These are phyloP conservation scores for Globisporangium alternatum DNA, from an alignment of 352 stramenopile species.

Conservation along the genomic window DNA sequence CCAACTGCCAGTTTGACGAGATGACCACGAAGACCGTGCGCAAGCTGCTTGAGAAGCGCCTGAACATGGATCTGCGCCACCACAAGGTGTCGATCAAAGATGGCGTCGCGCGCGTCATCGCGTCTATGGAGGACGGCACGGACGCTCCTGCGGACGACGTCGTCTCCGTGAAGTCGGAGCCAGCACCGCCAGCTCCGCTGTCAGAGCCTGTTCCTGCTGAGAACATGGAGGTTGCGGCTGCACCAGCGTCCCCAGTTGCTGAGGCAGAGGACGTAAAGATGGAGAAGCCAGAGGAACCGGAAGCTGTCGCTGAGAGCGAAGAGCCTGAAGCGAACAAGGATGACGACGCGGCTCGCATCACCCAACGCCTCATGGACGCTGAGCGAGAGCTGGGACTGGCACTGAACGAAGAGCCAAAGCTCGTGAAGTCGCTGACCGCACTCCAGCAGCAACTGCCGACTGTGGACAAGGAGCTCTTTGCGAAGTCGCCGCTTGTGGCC, in stretches of 20 bases:
- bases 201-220: neutral
- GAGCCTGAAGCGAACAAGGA: constrained; percentile 11
- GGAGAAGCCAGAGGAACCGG: neutral
- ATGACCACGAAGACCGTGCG: constrained; percentile 83
- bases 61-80: constrained; percentile 68
- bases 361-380: constrained; percentile 23
- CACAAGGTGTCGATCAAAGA: constrained; percentile 78
- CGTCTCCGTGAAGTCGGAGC: constrained; percentile 11
- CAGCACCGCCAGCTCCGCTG: neutral
- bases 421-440: constrained; percentile 31
- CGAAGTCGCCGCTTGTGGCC: constrained; percentile 27
- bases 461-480: constrained; percentile 34
- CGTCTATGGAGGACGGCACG: constrained; percentile 63
- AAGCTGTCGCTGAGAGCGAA: constrained; percentile 9
- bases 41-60: constrained; percentile 65
- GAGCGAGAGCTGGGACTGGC: constrained; percentile 37
- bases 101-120: constrained; percentile 71
- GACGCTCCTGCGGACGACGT: constrained; percentile 14
- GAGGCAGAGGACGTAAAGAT: neutral
- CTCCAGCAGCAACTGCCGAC: constrained; percentile 24
- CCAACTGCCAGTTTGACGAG: constrained; percentile 76
- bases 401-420: constrained; percentile 35
- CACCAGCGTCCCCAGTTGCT: neutral
- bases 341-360: constrained; percentile 19
- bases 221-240: constrained; percentile 1